Evolutionary conservation across 164 flowering plant genomes (phyloP), one percentile per base, ranked within the genome.

Genomic region (Santalum album): DNA sequence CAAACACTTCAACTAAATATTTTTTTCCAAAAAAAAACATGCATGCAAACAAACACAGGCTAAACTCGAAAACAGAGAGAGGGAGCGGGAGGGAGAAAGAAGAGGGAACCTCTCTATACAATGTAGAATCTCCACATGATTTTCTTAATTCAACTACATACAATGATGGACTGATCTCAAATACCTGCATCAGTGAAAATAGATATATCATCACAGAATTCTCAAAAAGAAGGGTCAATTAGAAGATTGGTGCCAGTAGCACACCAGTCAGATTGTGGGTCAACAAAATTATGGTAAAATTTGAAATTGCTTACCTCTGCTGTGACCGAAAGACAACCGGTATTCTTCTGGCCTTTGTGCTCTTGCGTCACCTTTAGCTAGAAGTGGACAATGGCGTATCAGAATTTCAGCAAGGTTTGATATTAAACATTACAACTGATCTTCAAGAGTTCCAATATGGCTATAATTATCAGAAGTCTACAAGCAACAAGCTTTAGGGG

Each of bases 61-160:
- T 3, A 18, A 25, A 26, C n/a, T 3, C 35, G 5, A 15, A 1
- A 25, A 49, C 45, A 19, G 34, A 11, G 17, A 17, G 18, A 1
- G 2, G 6, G 25, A 19, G 21, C 12, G 18, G 24, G 53, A 47
- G 23, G 23, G 23, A n/a, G 39, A 34, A 40, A 21, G 32, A 9
- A 22, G 43, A 6, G 32, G 0, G 3, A 65, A 87, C 98, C 91
- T 88, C 84, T 84, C 90, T 79, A 56, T 92, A 92, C 18, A 74
- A 56, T 19, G 74, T 55, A 15, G 85, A 23, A 76, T 92, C 99
- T 25, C 99, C 99, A 45, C 63, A 66, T 25, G 89, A 71, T 72
- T 92, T 92, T 73, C 83, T 77, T 42, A 92, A 58, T 67, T 92
- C 99, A 45, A 92, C 99, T 21, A 92, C 99, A 64, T 75, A 74